A percentile compares a stretch with the other conserved stretches of the same genome.
phyloP scores from a whole-genome alignment of 768 basidiomycete genomes.

The Filobasidium floriforme region DNA sequence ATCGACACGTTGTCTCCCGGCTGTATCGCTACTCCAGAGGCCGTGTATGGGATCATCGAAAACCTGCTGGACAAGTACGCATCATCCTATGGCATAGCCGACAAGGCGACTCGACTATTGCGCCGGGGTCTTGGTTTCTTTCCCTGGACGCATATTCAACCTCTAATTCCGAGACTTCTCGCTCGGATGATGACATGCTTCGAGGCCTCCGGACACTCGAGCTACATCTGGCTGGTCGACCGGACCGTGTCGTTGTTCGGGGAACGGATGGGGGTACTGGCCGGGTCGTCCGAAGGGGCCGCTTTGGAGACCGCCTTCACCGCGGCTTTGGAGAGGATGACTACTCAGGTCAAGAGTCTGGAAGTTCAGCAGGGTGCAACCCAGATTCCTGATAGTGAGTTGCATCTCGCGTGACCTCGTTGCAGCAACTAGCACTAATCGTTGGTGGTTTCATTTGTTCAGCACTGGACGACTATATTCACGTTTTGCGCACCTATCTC shows the following conservation, averaged over 20 bases:
- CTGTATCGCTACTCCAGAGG: slow-evolving; percentile 68
- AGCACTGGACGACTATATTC: slow-evolving; percentile 94
- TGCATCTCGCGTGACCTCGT: not conserved
- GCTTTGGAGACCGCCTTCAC: slow-evolving; percentile 56
- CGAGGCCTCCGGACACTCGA: slow-evolving; percentile 68
- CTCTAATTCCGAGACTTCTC: slow-evolving; percentile 64
- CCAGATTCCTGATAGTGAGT: slow-evolving; percentile 81
- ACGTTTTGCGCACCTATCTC: slow-evolving; percentile 63
- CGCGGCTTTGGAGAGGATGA: slow-evolving; percentile 66
- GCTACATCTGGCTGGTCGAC: slow-evolving; percentile 89
- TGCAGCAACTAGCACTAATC: not conserved
- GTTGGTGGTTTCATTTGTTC: slow-evolving; percentile 5
- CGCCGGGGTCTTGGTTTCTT: slow-evolving; percentile 79
- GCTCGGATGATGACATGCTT: slow-evolving; percentile 70
- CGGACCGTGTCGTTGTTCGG: slow-evolving; percentile 76
- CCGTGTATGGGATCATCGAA: slow-evolving; percentile 80
- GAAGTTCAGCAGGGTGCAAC: slow-evolving; percentile 62
- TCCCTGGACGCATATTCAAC: slow-evolving; percentile 54
- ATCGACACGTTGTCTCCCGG: slow-evolving; percentile 71
- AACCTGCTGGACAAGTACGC: slow-evolving; percentile 70
- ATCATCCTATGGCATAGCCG: slow-evolving; percentile 64
- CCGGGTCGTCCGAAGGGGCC: slow-evolving; percentile 45
- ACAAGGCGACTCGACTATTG: slow-evolving; percentile 74
- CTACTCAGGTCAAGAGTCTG: slow-evolving; percentile 60
- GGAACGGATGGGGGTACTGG: slow-evolving; percentile 47